Conservation (phyloP, 1,284 basidiomycete species). For the Stereum hirsutum region DNA sequence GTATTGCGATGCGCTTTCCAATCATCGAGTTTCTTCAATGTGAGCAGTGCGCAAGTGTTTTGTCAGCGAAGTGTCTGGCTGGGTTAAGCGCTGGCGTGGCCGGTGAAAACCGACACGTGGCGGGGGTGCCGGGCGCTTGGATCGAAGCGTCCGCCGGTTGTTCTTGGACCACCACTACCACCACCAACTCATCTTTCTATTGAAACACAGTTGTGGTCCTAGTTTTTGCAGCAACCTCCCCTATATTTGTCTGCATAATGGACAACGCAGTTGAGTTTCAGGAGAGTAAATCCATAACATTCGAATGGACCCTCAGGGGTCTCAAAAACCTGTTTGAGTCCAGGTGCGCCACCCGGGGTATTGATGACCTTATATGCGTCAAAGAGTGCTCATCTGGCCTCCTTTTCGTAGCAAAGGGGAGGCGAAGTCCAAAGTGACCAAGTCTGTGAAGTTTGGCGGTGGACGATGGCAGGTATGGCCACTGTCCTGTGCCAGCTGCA, state of each 20-base stretch:
- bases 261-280: too few species aligned
- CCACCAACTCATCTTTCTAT: neutral
- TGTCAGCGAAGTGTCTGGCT: too few species aligned
- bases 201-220: neutral
- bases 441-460: constrained; percentile 56
- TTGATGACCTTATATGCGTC: neutral
- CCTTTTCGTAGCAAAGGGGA: constrained; percentile 43
- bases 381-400: neutral
- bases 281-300: constrained; percentile 56
- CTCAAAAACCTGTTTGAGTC: constrained; percentile 65
- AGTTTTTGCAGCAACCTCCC: neutral
- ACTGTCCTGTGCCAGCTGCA: neutral
- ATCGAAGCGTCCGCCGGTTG: too few species aligned
- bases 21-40: too few species aligned
- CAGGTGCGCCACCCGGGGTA: constrained; percentile 34
- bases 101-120: too few species aligned
- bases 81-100: too few species aligned
- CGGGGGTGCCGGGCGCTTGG: too few species aligned
- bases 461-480: constrained; percentile 62
- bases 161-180: neutral
- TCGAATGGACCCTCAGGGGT: constrained; percentile 70
- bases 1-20: too few species aligned
- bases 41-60: too few species aligned
- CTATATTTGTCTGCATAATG: too few species aligned
- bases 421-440: constrained; percentile 61